These are phyloP conservation scores for Lactarius deliciosus DNA, from an alignment of 768 basidiomycete genomes.

Conservation along the genomic window DNA sequence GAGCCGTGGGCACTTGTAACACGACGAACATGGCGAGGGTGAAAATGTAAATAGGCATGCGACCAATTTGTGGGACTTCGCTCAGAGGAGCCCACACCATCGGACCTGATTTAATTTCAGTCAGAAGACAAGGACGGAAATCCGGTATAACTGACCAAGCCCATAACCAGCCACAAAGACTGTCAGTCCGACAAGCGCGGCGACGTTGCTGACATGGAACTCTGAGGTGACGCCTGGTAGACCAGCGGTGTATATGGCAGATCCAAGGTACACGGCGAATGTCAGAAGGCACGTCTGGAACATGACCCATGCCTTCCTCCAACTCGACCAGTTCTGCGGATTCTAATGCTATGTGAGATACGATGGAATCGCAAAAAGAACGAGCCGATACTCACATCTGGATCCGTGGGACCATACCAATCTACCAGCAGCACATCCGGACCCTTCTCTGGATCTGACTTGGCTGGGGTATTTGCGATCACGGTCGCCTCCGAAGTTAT, in stretches of 20 bases:
- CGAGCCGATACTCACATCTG: slow-evolving; percentile 19
- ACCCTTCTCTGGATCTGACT: slow-evolving; percentile 14
- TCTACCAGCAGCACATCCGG: slow-evolving; percentile 32
- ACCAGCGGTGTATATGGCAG: slow-evolving; percentile 38
- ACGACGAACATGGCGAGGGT: slow-evolving; percentile 37
- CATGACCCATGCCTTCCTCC: slow-evolving; percentile 36
- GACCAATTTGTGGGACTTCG: slow-evolving; percentile 38
- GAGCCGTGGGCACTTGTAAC: slow-evolving; percentile 38
- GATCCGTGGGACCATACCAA: slow-evolving; percentile 33
- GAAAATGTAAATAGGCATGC: slow-evolving; percentile 38
- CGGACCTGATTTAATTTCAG: slow-evolving; percentile 27
- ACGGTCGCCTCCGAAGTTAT: slow-evolving; percentile 10
- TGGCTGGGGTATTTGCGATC: neutral
- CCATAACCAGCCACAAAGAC: slow-evolving; percentile 34
- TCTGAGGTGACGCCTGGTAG: slow-evolving; percentile 33
- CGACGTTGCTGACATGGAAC: slow-evolving; percentile 35
- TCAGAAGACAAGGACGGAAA: too few relatives aligned
- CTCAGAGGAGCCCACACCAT: slow-evolving; percentile 37
- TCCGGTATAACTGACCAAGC: slow-evolving; percentile 23
- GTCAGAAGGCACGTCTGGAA: slow-evolving; percentile 38
- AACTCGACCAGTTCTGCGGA: slow-evolving; percentile 36
- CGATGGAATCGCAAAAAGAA: neutral
- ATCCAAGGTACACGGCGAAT: slow-evolving; percentile 39
- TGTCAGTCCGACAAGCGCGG: slow-evolving; percentile 37
- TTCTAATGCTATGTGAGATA: slow-evolving; percentile 1